A percentile compares a stretch with the other conserved stretches of the same genome.
These are phyloP conservation scores for Flaveria ramosissima DNA, from an alignment of 129 eudicot species.

Conservation along the genomic window DNA sequence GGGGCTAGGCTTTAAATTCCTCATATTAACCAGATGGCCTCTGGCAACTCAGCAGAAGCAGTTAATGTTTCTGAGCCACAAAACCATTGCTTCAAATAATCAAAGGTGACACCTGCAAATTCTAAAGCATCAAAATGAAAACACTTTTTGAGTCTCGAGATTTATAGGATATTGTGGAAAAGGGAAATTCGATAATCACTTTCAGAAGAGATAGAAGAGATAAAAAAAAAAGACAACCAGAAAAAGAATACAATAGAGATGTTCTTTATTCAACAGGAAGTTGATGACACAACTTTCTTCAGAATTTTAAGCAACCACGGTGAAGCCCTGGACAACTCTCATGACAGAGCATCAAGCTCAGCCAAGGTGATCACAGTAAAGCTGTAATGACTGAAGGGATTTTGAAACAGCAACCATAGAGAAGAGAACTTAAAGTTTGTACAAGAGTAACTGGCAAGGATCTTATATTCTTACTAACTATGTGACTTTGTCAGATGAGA, in stretches of 20 bases:
- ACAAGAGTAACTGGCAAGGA: background rate
- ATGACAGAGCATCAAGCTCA: background rate
- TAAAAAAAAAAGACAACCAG: background rate
- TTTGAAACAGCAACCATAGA: background rate
- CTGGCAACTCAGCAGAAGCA: background rate
- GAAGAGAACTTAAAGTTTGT: background rate
- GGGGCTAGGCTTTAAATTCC: background rate
- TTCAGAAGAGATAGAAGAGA: too few species aligned
- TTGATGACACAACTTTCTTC: background rate
- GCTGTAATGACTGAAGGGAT: background rate
- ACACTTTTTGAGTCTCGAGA: too few species aligned
- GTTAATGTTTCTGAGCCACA: background rate
- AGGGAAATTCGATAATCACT: too few species aligned
- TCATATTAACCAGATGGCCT: background rate
- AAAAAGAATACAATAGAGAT: background rate
- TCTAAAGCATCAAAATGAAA: too few species aligned
- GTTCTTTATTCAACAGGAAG: constrained; percentile 9
- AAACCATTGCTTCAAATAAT: background rate
- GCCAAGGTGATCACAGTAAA: background rate
- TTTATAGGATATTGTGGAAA: too few species aligned
- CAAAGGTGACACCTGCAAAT: too few species aligned
- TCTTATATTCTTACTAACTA: background rate
- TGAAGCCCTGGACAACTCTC: background rate
- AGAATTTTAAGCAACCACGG: background rate
- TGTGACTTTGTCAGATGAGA: background rate